Conservation (phyloP, 306 rosid genomes). For the Trichosanthes cucumerina region DNA sequence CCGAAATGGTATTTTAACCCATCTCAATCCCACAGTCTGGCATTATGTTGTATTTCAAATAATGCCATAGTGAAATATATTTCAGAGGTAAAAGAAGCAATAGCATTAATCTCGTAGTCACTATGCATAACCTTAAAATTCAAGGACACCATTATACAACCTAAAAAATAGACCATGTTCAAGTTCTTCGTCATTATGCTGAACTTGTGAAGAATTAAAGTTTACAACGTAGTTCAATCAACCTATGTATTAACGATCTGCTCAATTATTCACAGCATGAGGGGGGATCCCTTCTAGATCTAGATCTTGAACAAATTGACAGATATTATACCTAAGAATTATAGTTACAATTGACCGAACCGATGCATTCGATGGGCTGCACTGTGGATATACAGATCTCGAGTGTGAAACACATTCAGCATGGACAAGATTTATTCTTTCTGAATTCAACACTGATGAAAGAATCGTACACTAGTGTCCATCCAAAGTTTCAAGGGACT, state of each 20-base stretch:
- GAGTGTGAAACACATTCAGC: background rate
- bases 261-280: background rate
- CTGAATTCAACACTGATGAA: background rate
- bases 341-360: background rate
- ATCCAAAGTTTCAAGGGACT: conserved; percentile 58
- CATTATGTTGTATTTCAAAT: too few relatives aligned
- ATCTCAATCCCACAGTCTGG: too few relatives aligned
- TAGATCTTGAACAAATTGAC: background rate
- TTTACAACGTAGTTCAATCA: background rate
- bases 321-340: background rate
- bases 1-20: too few relatives aligned
- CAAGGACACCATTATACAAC: background rate
- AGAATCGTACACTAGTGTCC: conserved; percentile 18
- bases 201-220: background rate
- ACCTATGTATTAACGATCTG: background rate
- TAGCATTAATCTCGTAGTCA: background rate
- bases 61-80: too few relatives aligned
- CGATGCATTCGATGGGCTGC: background rate
- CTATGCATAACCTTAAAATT: background rate
- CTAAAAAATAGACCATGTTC: background rate
- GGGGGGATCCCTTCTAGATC: background rate
- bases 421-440: background rate
- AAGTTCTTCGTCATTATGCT: background rate
- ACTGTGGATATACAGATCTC: background rate
- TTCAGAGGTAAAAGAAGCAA: too few relatives aligned